phyloP scores from a whole-genome alignment of 2,329 filamentous ascomycete genomes.

The Escovopsis weberi region DNA sequence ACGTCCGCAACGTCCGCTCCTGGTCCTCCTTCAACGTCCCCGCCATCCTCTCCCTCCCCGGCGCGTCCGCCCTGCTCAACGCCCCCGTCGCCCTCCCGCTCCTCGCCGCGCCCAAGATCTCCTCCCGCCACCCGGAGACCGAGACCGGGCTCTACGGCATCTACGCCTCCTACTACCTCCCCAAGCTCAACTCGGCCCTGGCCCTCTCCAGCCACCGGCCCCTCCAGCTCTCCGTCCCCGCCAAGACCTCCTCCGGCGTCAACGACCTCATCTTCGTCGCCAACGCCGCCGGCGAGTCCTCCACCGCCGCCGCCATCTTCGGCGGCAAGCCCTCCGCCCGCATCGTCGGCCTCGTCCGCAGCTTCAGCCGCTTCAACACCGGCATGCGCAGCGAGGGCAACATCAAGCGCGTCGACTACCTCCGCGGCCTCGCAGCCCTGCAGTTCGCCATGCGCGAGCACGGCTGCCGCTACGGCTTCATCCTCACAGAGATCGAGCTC shows the following conservation, averaged over 20 bases:
- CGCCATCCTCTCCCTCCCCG: conserved; percentile 58
- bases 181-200: conserved; percentile 76
- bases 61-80: conserved; percentile 57
- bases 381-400: conserved; percentile 80
- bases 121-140: conserved; percentile 59
- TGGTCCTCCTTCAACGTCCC: conserved; percentile 69
- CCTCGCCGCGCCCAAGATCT: conserved; percentile 43
- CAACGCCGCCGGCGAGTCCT: conserved; percentile 42
- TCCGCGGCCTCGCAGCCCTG: conserved; percentile 70
- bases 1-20: conserved; percentile 70
- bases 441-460: conserved; percentile 91
- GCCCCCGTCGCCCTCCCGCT: conserved; percentile 48
- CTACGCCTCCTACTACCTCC: conserved; percentile 64
- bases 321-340: conserved; percentile 37
- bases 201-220: conserved; percentile 57
- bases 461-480: conserved; percentile 85
- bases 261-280: conserved; percentile 51
- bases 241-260: conserved; percentile 18
- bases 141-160: conserved; percentile 62
- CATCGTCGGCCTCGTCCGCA: conserved; percentile 75
- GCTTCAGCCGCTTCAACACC: conserved; percentile 89
- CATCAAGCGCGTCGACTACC: conserved; percentile 76
- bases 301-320: conserved; percentile 38
- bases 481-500: conserved; percentile 90
- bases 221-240: conserved; percentile 34